Evolutionary conservation across 2,329 filamentous ascomycete species (phyloP), one percentile per base, ranked within the genome.

Genomic region (Westerdykella aurantiaca): DNA sequence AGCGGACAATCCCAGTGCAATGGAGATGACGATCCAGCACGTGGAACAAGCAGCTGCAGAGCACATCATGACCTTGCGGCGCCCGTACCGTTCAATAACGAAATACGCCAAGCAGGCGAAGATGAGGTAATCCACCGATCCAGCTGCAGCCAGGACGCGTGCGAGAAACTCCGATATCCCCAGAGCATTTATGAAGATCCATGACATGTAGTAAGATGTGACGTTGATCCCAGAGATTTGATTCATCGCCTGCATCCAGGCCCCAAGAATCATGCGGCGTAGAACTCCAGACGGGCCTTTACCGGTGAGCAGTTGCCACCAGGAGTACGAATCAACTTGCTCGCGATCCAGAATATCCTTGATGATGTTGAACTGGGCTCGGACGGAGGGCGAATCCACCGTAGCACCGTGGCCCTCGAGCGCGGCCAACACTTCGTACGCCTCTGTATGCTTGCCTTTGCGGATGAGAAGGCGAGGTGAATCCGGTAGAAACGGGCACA

Each of bases 1-100:
- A 6, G 18, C 18, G 6, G 18, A 21, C 18, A 21, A 21, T 4
- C 18, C 18, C 18, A 21, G 18, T 21, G 18, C 18, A 21, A 21
- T 21, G 4, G 18, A 21, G 18, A 21, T 21, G 6, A 21, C 18
- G 18, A 21, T 21, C 18, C 18, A 21, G 18, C 18, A 21, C 6
- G 18, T 21, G 18, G 18, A 21, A 21, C 18, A 21, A 21, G 18
- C 18, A 21, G 69, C 66, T 0, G 75, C 72, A 1, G 75, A 73
- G 54, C 74, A 80, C 57, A 82, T 72, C 72, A 82, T 78, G 60
- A 82, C 69, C 55, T 79, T 80, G 7, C 79, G 69, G 5, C 79
- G 72, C 14, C 79, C 79, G 49, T 74, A 73, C 55, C 69, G 61
- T 49, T 78, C 75, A 22, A 78, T 69, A 41, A 72, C 69, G 0